A percentile compares a stretch with the other conserved stretches of the same genome.
Evolutionary conservation across 192 early-diverging fungal genomes (phyloP).

Genomic region (Mortierella hygrophila): DNA sequence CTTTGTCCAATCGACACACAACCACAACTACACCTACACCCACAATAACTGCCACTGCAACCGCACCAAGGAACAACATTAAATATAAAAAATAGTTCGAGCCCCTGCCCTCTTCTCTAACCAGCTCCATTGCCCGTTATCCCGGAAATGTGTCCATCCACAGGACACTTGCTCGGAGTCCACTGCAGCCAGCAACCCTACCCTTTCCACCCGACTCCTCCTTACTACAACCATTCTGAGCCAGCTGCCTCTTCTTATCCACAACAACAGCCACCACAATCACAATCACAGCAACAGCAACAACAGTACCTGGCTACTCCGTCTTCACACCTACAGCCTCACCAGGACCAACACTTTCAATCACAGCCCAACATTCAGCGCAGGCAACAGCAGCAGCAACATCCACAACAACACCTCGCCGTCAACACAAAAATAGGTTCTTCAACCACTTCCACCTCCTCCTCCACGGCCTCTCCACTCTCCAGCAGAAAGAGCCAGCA

Average conservation of each 20-base stretch:
- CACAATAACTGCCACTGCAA: no score
- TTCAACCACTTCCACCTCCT: not conserved
- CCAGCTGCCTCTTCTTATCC: not conserved
- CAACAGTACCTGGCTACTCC: conserved; percentile 37
- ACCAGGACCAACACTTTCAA: conserved; percentile 25
- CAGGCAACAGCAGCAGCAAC: conserved; percentile 18
- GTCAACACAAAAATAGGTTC: conserved; percentile 20
- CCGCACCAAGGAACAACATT: no score
- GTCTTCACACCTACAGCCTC: conserved; percentile 28
- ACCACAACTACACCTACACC: no score
- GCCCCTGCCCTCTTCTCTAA: not conserved
- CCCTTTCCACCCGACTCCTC: conserved; percentile 26
- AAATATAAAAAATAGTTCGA: no score
- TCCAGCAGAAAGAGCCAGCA: conserved; percentile 27
- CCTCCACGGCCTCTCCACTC: conserved; percentile 10
- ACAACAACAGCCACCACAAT: conserved; percentile 12
- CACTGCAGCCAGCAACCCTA: conserved; percentile 16
- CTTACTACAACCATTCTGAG: conserved; percentile 27
- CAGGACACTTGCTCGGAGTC: conserved; percentile 10
- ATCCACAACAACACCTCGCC: conserved; percentile 15
- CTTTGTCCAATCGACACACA: not conserved
- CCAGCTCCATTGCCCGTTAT: not conserved
- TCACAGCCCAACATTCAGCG: conserved; percentile 15
- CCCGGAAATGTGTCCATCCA: conserved; percentile 22
- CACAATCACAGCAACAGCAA: not conserved